A percentile compares a stretch with the other conserved stretches of the same genome.
These are phyloP conservation scores for Rhizopogon vulgaris DNA, from an alignment of 768 basidiomycete species.

Conservation along the genomic window DNA sequence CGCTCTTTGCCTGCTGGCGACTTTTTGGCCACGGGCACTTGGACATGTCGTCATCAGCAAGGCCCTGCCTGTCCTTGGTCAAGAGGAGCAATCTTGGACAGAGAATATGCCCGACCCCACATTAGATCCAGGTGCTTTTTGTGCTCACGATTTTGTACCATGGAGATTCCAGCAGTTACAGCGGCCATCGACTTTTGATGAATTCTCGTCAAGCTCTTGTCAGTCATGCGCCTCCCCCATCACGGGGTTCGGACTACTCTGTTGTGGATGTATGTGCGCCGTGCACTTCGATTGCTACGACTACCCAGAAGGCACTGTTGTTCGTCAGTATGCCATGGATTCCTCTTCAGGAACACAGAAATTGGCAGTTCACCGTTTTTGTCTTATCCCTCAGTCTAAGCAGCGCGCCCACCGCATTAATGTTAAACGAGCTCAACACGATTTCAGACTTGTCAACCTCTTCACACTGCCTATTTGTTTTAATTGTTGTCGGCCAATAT, in stretches of 20 bases:
- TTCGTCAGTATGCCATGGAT: slow-evolving; percentile 45
- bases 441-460: slow-evolving; percentile 53
- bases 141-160: slow-evolving; percentile 58
- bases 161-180: slow-evolving; percentile 48
- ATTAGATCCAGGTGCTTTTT: neutral
- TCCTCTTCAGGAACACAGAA: slow-evolving; percentile 44
- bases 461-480: slow-evolving; percentile 73
- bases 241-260: slow-evolving; percentile 64
- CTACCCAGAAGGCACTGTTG: slow-evolving; percentile 54
- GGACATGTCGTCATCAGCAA: slow-evolving; percentile 62
- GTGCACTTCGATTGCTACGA: slow-evolving; percentile 82
- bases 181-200: slow-evolving; percentile 20
- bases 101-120: slow-evolving; percentile 27
- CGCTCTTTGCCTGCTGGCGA: slow-evolving; percentile 50
- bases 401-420: slow-evolving; percentile 14
- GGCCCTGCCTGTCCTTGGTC: slow-evolving; percentile 36
- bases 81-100: neutral
- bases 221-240: slow-evolving; percentile 48
- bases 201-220: slow-evolving; percentile 42
- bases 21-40: slow-evolving; percentile 61
- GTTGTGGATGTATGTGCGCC: slow-evolving; percentile 61
- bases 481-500: slow-evolving; percentile 62
- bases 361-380: slow-evolving; percentile 60
- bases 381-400: slow-evolving; percentile 34
- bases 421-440: slow-evolving; percentile 35